Conservation (phyloP, 2,329 filamentous ascomycete genomes). For the Colletotrichum sp. region DNA sequence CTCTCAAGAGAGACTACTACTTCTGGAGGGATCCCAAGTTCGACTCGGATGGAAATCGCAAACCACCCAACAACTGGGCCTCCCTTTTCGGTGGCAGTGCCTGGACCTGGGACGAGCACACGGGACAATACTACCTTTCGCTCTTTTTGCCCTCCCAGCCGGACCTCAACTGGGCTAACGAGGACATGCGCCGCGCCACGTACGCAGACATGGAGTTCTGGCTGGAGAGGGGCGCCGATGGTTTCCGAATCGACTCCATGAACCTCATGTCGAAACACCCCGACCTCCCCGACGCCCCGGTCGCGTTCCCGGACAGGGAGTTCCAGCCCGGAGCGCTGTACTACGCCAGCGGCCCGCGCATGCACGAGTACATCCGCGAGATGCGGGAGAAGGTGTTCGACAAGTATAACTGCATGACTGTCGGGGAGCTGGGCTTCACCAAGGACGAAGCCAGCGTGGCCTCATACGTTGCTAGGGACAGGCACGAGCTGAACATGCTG, state of each 20-base stretch:
- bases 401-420: slow-evolving; percentile 60
- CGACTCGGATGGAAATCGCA: slow-evolving; percentile 35
- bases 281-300: slow-evolving; percentile 49
- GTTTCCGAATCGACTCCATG: slow-evolving; percentile 64
- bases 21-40: slow-evolving; percentile 55
- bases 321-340: slow-evolving; percentile 42
- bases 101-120: slow-evolving; percentile 40
- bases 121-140: slow-evolving; percentile 54
- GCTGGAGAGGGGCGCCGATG: slow-evolving; percentile 65
- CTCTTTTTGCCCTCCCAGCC: slow-evolving; percentile 69
- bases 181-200: slow-evolving; percentile 61
- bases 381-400: slow-evolving; percentile 52
- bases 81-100: slow-evolving; percentile 41
- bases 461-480: slow-evolving; percentile 50
- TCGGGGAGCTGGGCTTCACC: slow-evolving; percentile 57
- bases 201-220: slow-evolving; percentile 69
- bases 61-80: slow-evolving; percentile 50
- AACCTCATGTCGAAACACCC: slow-evolving; percentile 61
- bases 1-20: slow-evolving; percentile 60
- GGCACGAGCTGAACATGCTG: slow-evolving; percentile 35
- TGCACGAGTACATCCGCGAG: slow-evolving; percentile 57
- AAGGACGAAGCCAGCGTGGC: slow-evolving; percentile 49
- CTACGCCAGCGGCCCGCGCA: slow-evolving; percentile 60
- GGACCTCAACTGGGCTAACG: slow-evolving; percentile 73
- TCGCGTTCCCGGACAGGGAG: slow-evolving; percentile 36